Evolutionary conservation across 805 yeast genomes (phyloP).

Genomic region (Wickerhamiella siamensis): DNA sequence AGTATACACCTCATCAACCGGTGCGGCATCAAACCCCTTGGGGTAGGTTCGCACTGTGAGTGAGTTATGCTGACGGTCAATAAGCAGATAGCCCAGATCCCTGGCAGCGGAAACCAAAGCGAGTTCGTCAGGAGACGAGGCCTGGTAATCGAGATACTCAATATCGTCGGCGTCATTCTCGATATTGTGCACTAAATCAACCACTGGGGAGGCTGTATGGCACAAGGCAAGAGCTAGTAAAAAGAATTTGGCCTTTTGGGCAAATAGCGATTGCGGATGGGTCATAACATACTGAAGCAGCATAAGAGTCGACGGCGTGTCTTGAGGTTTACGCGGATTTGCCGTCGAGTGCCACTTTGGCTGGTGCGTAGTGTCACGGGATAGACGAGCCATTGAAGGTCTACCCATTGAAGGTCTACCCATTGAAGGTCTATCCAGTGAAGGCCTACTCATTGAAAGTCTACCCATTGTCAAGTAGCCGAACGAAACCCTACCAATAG

Average conservation of each 20-base stretch:
- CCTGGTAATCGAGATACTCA: constrained; percentile 63
- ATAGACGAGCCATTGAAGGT: background rate
- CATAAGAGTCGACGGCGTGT: constrained; percentile 43
- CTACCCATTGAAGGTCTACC: constrained; percentile 2
- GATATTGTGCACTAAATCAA: constrained; percentile 20
- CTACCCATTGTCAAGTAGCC: constrained; percentile 4
- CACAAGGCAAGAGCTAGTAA: constrained; percentile 72
- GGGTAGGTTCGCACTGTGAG: constrained; percentile 70
- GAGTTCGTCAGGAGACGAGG: constrained; percentile 92
- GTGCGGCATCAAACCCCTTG: constrained; percentile 52
- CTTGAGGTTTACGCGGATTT: constrained; percentile 30
- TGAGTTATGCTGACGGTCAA: constrained; percentile 45
- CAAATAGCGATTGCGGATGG: constrained; percentile 54
- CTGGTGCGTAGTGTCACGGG: constrained; percentile 8
- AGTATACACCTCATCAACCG: constrained; percentile 55
- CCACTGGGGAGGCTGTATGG: constrained; percentile 76
- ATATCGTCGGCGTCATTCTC: constrained; percentile 31
- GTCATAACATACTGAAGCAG: constrained; percentile 55
- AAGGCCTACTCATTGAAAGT: constrained; percentile 5
- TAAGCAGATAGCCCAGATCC: constrained; percentile 83
- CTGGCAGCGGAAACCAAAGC: constrained; percentile 91
- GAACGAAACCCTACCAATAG: constrained; percentile 6
- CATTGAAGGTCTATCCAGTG: constrained; percentile 3
- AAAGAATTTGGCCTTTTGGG: constrained; percentile 66
- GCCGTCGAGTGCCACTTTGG: constrained; percentile 38